Percentiles rank a stretch among this genome's conserved stretches.
Evolutionary conservation across 441 rosid species (phyloP).

Genomic region (Aleurites moluccanus): DNA sequence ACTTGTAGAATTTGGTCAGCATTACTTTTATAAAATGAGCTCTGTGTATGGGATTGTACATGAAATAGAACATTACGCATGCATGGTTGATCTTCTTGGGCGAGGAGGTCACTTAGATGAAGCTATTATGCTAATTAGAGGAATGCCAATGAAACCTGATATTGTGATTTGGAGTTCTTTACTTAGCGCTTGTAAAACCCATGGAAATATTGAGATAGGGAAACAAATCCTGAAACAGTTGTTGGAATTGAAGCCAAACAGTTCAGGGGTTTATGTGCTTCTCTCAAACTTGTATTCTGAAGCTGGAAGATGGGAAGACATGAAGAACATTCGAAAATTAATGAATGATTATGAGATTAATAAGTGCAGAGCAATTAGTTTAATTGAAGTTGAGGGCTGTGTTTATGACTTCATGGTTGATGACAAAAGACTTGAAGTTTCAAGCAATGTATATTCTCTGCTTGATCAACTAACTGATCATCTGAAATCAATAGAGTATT

Average conservation of each 20-base stretch:
- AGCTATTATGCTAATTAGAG: constrained; percentile 51
- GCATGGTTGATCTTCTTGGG: constrained; percentile 60
- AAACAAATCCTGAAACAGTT: constrained; percentile 53
- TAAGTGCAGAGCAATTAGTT: constrained; percentile 38
- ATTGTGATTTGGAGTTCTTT: constrained; percentile 68
- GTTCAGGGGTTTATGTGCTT: constrained; percentile 56
- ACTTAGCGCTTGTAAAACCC: constrained; percentile 58
- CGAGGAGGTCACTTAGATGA: constrained; percentile 51
- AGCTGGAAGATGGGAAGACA: constrained; percentile 30
- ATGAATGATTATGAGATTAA: constrained; percentile 29
- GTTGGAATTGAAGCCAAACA: constrained; percentile 51
- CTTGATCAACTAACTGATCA: constrained; percentile 39
- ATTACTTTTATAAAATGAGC: constrained; percentile 48
- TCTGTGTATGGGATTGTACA: constrained; percentile 44
- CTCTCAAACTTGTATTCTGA: constrained; percentile 54
- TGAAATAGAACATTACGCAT: constrained; percentile 64
- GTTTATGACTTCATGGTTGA: constrained; percentile 38
- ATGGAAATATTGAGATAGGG: constrained; percentile 53
- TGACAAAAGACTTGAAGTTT: constrained; percentile 30
- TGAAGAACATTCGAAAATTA: constrained; percentile 35
- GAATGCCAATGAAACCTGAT: constrained; percentile 63
- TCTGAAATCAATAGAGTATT: constrained; percentile 26
- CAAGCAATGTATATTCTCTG: constrained; percentile 20
- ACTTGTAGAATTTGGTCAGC: constrained; percentile 50
- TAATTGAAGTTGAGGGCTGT: constrained; percentile 30